A percentile compares a stretch with the other conserved stretches of the same genome.
phyloP scores from a whole-genome alignment of 306 rosid genomes.

The Trifolium subterraneum region DNA sequence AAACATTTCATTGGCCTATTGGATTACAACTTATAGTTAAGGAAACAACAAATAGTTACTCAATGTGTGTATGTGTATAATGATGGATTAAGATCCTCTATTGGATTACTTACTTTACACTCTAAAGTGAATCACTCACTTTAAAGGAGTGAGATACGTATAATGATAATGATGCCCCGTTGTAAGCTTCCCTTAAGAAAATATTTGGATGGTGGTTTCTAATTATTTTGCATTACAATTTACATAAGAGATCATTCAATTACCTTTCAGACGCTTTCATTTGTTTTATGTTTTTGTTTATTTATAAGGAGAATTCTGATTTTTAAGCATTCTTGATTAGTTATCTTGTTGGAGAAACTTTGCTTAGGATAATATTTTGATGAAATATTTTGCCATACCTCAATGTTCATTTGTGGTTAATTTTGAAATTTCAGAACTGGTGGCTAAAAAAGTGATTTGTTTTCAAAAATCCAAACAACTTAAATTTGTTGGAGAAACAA shows the following conservation, averaged over 20 bases:
- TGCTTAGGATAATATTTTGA: no score
- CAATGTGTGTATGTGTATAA: conserved; percentile 4
- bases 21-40: conserved; percentile 3
- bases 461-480: no score
- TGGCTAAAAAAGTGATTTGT: no score
- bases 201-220: conserved; percentile 24
- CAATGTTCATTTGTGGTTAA: neutral
- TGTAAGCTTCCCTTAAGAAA: neutral
- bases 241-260: no score
- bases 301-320: no score
- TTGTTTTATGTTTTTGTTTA: no score
- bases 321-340: no score
- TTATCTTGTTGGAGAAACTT: neutral
- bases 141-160: no score
- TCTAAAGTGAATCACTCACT: no score
- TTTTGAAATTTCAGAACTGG: no score
- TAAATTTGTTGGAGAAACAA: no score
- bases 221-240: neutral
- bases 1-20: conserved; percentile 9
- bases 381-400: neutral
- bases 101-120: no score
- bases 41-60: conserved; percentile 7
- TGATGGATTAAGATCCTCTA: neutral
- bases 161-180: neutral
- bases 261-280: neutral